Evolutionary conservation across 1,284 basidiomycete genomes (phyloP).

Genomic region (Apiotrichum gamsii): DNA sequence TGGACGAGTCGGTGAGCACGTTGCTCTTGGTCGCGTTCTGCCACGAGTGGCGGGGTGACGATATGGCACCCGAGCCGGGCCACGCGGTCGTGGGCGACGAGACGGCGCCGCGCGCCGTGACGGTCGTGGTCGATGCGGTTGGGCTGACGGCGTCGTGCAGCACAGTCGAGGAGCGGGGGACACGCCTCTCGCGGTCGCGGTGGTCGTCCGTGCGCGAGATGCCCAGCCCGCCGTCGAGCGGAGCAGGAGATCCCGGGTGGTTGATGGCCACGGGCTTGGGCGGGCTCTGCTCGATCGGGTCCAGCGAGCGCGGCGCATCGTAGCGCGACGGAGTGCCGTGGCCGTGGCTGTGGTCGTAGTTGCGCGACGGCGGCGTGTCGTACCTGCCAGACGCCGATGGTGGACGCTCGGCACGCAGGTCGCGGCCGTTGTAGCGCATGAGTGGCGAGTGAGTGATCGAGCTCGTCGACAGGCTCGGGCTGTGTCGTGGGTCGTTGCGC

Average conservation of each 20-base stretch:
- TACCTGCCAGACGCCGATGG: background rate
- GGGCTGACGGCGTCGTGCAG: too few species aligned
- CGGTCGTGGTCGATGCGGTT: background rate
- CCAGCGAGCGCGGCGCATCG: constrained; percentile 7
- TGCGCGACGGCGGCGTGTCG: background rate
- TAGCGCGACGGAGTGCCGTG: background rate
- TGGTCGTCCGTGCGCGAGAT: too few species aligned
- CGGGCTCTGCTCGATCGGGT: constrained; percentile 18
- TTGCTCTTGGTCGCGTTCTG: too few species aligned
- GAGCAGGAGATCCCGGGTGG: background rate
- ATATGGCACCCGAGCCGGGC: too few species aligned
- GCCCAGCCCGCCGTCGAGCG: background rate
- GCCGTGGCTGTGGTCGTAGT: background rate
- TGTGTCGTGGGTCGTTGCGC: background rate
- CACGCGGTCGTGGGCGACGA: too few species aligned
- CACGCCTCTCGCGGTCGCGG: too few species aligned
- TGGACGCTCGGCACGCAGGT: background rate
- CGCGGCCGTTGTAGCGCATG: background rate
- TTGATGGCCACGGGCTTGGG: background rate
- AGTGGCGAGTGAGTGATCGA: constrained; percentile 1
- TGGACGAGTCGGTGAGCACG: background rate
- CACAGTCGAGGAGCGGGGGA: too few species aligned
- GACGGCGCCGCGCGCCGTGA: background rate
- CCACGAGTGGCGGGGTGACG: too few species aligned
- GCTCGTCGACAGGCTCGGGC: background rate